phyloP scores from a whole-genome alignment of 2,329 filamentous ascomycete species.

The Colletotrichum endophyticum region DNA sequence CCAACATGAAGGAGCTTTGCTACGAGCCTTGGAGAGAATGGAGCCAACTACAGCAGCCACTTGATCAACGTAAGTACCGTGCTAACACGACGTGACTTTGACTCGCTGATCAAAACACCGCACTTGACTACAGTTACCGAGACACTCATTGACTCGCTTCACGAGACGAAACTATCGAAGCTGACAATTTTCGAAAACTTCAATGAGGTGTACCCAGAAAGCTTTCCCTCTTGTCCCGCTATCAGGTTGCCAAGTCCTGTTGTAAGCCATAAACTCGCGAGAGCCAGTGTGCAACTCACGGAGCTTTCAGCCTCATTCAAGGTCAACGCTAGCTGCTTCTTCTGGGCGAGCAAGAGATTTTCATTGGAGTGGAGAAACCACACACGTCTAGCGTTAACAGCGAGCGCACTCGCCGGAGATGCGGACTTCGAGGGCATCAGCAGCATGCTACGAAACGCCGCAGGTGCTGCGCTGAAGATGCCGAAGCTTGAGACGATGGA shows the following conservation, averaged over 20 bases:
- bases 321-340: constrained; percentile 34
- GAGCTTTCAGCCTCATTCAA: constrained; percentile 36
- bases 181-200: constrained; percentile 40
- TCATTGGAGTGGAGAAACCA: constrained; percentile 34
- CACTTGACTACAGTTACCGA: constrained; percentile 22
- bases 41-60: constrained; percentile 3
- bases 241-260: constrained; percentile 25
- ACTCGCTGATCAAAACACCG: constrained; percentile 22
- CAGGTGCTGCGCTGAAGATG: constrained; percentile 30
- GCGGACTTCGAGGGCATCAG: constrained; percentile 23
- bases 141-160: constrained; percentile 31
- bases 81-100: constrained; percentile 4
- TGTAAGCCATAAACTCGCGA: constrained; percentile 31
- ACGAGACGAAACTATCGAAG: constrained; percentile 27
- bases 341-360: constrained; percentile 20
- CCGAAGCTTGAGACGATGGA: constrained; percentile 33
- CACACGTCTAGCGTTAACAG: constrained; percentile 35
- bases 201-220: constrained; percentile 32
- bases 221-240: constrained; percentile 11
- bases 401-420: constrained; percentile 27
- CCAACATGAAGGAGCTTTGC: constrained; percentile 38
- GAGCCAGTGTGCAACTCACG: constrained; percentile 31
- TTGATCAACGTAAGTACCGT: constrained; percentile 32
- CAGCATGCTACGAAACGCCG: constrained; percentile 30
- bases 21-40: constrained; percentile 44